These are phyloP conservation scores for Pontederia paniculata DNA, from an alignment of 176 grass and related monocot genomes.

Conservation along the genomic window DNA sequence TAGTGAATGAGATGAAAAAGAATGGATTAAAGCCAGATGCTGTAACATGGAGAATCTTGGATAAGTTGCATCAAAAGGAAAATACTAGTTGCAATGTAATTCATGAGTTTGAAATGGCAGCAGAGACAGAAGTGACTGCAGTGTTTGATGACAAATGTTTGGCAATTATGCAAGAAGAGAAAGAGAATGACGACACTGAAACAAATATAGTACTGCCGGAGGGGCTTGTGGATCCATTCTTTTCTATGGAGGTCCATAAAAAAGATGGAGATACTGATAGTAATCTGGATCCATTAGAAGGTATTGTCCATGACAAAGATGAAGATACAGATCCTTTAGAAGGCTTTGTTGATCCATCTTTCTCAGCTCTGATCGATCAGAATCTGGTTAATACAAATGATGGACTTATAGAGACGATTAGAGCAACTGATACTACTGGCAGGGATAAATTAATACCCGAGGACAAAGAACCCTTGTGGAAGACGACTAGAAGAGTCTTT, in stretches of 20 bases:
- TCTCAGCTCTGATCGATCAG: neutral
- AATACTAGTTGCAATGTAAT: neutral
- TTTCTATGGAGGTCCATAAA: no score
- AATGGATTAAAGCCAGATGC: constrained; percentile 58
- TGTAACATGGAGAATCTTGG: constrained; percentile 86
- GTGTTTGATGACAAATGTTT: neutral
- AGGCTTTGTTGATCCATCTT: neutral
- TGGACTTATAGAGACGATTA: neutral
- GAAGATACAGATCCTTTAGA: neutral
- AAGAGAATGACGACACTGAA: neutral
- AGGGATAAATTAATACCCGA: constrained; percentile 10
- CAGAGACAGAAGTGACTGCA: constrained; percentile 6
- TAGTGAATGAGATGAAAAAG: constrained; percentile 65
- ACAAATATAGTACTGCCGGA: constrained; percentile 7
- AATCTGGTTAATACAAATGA: constrained; percentile 20
- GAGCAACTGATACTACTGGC: neutral
- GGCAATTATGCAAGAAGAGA: neutral
- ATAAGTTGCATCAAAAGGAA: constrained; percentile 27
- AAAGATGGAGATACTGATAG: constrained; percentile 18
- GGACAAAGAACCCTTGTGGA: constrained; percentile 35
- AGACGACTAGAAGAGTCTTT: constrained; percentile 44
- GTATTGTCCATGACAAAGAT: constrained; percentile 23
- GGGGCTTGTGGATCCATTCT: constrained; percentile 19
- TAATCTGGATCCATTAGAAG: no score
- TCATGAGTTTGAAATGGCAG: constrained; percentile 2